Evolutionary conservation across 805 yeast species (phyloP).

Genomic region (Kazachstania viticola): DNA sequence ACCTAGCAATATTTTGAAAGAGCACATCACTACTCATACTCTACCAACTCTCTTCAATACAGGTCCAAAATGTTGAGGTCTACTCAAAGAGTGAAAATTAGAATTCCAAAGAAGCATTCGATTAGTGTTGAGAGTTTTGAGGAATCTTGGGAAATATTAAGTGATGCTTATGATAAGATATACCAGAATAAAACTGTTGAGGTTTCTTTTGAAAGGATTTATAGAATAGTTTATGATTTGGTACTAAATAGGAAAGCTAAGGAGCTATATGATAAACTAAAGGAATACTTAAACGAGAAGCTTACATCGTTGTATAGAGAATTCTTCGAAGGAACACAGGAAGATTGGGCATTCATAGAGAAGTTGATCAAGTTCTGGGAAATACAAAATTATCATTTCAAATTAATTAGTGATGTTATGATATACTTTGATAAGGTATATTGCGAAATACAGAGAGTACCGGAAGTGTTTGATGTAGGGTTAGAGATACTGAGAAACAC

Average conservation of each 20-base stretch:
- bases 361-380: constrained; percentile 41
- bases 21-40: no score
- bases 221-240: constrained; percentile 64
- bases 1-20: no score
- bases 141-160: constrained; percentile 52
- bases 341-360: constrained; percentile 28
- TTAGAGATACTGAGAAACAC: constrained; percentile 51
- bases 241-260: constrained; percentile 34
- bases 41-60: no score
- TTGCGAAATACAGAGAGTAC: constrained; percentile 54
- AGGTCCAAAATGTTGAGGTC: no score
- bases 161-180: constrained; percentile 61
- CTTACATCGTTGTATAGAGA: constrained; percentile 3
- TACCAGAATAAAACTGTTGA: constrained; percentile 60
- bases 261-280: constrained; percentile 7
- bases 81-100: constrained; percentile 42
- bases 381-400: constrained; percentile 59
- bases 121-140: constrained; percentile 39
- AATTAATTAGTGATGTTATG: constrained; percentile 70
- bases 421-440: constrained; percentile 83
- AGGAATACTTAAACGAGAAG: constrained; percentile 6
- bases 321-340: constrained; percentile 2
- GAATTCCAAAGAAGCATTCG: constrained; percentile 47
- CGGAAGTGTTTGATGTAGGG: constrained; percentile 64
- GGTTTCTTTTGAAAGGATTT: constrained; percentile 72